Conservation (phyloP, 306 rosid species). For the Dryas drummondii region DNA sequence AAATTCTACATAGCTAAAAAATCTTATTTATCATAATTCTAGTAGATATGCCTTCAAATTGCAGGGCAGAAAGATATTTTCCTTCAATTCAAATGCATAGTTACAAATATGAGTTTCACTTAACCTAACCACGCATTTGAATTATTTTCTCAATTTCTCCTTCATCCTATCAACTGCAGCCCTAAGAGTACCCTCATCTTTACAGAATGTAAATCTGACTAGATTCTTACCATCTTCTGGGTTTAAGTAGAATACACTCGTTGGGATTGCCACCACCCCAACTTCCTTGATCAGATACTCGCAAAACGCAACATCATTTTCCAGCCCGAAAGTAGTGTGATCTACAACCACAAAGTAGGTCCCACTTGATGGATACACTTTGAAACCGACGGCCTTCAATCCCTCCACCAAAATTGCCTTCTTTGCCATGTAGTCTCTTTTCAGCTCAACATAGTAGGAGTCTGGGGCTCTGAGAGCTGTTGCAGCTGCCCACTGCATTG, state of each 20-base stretch:
- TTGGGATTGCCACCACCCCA: conserved; percentile 94
- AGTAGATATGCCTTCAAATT: not conserved
- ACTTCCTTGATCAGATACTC: conserved; percentile 89
- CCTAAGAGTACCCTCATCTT: conserved; percentile 81
- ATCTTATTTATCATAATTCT: not conserved
- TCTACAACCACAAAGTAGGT: conserved; percentile 90
- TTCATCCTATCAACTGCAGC: conserved; percentile 93
- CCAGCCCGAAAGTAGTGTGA: conserved; percentile 88
- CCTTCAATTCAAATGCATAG: not conserved
- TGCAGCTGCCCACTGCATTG: conserved; percentile 92
- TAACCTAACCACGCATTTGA: not conserved
- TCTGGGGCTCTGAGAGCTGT: conserved; percentile 89
- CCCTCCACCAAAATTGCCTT: conserved; percentile 85
- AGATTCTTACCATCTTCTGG: conserved; percentile 95
- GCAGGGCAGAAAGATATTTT: not conserved
- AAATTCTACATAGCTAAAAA: not conserved
- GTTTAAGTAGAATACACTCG: conserved; percentile 84
- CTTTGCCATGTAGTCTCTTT: conserved; percentile 71
- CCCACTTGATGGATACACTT: conserved; percentile 81
- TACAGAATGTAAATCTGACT: conserved; percentile 85
- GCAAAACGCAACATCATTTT: conserved; percentile 77
- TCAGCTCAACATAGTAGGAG: conserved; percentile 68
- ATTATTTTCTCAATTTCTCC: conserved; percentile 53
- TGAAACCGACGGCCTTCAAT: conserved; percentile 75
- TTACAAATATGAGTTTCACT: not conserved